phyloP scores from a whole-genome alignment of 768 basidiomycete genomes.

The Boletus rex-veris region DNA sequence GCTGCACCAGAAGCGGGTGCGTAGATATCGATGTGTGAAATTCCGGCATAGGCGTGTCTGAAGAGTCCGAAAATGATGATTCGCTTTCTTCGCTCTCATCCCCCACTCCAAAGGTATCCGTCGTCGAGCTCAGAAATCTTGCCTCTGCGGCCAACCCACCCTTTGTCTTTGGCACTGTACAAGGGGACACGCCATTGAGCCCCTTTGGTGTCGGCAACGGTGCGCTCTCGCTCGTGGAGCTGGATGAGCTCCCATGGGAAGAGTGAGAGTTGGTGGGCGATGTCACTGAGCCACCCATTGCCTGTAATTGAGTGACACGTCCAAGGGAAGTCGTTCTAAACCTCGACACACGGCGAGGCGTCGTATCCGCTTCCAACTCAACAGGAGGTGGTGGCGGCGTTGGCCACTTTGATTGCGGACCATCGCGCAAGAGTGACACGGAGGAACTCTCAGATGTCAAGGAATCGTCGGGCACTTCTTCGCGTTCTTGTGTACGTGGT shows the following conservation, averaged over 20 bases:
- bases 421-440: slow-evolving; percentile 18
- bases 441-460: slow-evolving; percentile 12
- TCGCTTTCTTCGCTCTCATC: slow-evolving; percentile 7
- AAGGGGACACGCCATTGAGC: slow-evolving; percentile 3
- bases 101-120: slow-evolving; percentile 37
- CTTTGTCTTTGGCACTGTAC: slow-evolving; percentile 4
- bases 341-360: slow-evolving; percentile 26
- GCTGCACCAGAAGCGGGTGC: slow-evolving; percentile 40
- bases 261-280: slow-evolving; percentile 52
- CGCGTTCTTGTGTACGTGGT: slow-evolving; percentile 6
- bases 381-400: slow-evolving; percentile 31
- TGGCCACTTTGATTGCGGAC: slow-evolving; percentile 26
- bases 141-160: slow-evolving; percentile 23
- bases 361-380: slow-evolving; percentile 21
- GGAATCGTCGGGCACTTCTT: slow-evolving; percentile 13
- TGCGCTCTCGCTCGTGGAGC: slow-evolving; percentile 28
- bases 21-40: neutral
- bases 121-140: slow-evolving; percentile 28
- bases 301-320: slow-evolving; percentile 25
- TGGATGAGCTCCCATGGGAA: slow-evolving; percentile 34
- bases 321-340: slow-evolving; percentile 30
- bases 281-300: slow-evolving; percentile 20
- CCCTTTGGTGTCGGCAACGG: slow-evolving; percentile 20
- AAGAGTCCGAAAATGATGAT: neutral
- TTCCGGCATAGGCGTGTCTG: neutral